Evolutionary conservation across 2,329 filamentous ascomycete species (phyloP), one percentile per base, ranked within the genome.

Genomic region (Hymenoscyphus scutula): DNA sequence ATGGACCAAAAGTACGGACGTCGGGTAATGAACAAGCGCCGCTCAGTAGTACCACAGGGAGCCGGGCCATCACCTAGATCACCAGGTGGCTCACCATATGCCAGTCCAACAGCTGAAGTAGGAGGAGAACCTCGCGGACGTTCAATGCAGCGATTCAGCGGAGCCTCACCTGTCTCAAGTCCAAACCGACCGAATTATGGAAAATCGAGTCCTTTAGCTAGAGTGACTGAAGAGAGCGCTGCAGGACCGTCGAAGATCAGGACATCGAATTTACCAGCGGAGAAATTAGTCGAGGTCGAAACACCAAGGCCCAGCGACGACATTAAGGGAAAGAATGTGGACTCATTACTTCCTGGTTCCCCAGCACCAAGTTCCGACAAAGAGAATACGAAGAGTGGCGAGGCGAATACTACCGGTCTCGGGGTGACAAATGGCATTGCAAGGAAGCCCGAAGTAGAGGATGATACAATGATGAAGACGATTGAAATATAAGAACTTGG

Each of bases 1-100:
- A 88, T 90, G 78, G 95, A 99, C 75, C 94, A 98, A 76, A 98
- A 97, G 79, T 90, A 95, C 75, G 94, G 94, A 56, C 84, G 82
- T 37, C 75, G 77, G 76, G 45, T 11, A 51, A 48, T 77, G 76
- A 59, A 34, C 13, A 83, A 84, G 75, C 81, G 86, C 64, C 82
- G 77, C 66, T 87, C 85, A 1, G 32, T 32, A 30, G 53, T 15
- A 6, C 60, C 60, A 41, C 53, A 48, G 38, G 23, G n/a, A 32
- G 34, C 30, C 23, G 55, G 45, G 13, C 58, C 58, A 53, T 34
- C 68, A 68, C 11, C 80, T 80, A 13, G 77, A 78, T 62, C 80
- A 77, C 64, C 72, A n/a, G 79, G 82, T 15, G 79, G 75, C 54
- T 87, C 84, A 2, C 85, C 86, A 5, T 93, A 93, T 73, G 81